Evolutionary conservation across 768 basidiomycete species (phyloP), one percentile per base, ranked within the genome.

Genomic region (Russula sp.): DNA sequence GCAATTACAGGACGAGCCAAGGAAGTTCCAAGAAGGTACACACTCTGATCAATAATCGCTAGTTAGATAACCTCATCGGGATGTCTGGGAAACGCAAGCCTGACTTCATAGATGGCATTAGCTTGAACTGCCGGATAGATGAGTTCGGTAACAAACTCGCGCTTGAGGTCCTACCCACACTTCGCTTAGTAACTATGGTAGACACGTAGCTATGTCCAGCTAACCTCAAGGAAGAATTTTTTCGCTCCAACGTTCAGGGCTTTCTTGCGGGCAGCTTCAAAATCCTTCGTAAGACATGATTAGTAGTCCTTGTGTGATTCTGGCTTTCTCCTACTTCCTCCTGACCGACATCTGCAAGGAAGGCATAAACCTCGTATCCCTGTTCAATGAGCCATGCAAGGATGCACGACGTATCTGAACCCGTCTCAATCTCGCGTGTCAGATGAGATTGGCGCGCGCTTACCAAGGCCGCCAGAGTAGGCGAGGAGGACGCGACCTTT

Each of bases 101-200:
- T 35, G 41, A 90, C 93, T 81, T 99, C 97, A 76, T 99, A 99
- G 76, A 98, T 98, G 76, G 88, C 90, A 76, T 99, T 99, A 63
- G 93, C 93, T 76, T 99, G 97, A 14, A 99, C 86, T 47, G 97
- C 96, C 29, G 97, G 97, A 75, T 96, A 98, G 73, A 99, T 98
- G 66, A 98, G 83, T 72, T 98, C 90, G 48, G 88, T 92, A 52
- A 99, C 81, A 70, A 99, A 98, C 75, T 99, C 97, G 65, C 88
- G 84, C 73, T 86, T 94, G 69, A 98, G 78, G 73, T 98, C 96
- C 91, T 96, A 65, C 11, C 38, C 6, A 22, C n/a, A 11, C 10
- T 18, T 34, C 7, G 16, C 20, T 61, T 32, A 55, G 41, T 18
- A 48, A 45, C 14, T 22, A 14, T 25, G 11, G 14, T 22, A 20